Percentiles rank a stretch among this genome's conserved stretches.
Conservation (phyloP, 345 rosid species). For the Gossypium australe region DNA sequence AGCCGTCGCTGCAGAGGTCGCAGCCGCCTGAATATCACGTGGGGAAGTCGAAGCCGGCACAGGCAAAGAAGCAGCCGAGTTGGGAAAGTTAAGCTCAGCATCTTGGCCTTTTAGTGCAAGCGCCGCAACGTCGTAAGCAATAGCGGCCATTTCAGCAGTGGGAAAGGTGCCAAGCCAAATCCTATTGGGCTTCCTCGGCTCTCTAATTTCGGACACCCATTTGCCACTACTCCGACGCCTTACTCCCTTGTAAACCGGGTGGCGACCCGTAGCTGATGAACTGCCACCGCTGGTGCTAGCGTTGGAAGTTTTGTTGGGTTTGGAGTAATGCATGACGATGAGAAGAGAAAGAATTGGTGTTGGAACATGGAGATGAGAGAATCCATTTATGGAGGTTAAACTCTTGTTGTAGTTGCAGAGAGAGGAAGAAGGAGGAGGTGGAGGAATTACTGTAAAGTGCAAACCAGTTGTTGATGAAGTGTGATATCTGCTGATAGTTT, state of each 20-base stretch:
- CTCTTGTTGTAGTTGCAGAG: background rate
- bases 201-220: conserved; percentile 92
- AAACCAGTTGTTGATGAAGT: conserved; percentile 8
- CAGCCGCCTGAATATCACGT: conserved; percentile 81
- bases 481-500: conserved; percentile 4
- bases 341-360: background rate
- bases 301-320: conserved; percentile 11
- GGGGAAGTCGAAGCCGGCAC: conserved; percentile 72
- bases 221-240: conserved; percentile 67
- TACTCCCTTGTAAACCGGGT: conserved; percentile 55
- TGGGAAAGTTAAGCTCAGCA: conserved; percentile 85
- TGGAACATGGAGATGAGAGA: background rate
- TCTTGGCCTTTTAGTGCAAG: conserved; percentile 72
- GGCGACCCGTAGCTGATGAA: conserved; percentile 28
- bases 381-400: conserved; percentile 4
- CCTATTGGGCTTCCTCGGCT: conserved; percentile 77
- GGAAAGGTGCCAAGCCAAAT: conserved; percentile 93
- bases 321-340: conserved; percentile 31
- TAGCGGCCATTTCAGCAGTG: conserved; percentile 91
- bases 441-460: background rate
- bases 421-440: background rate
- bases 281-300: conserved; percentile 15
- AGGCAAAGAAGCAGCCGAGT: conserved; percentile 65
- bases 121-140: conserved; percentile 91
- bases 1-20: conserved; percentile 85